A percentile compares a stretch with the other conserved stretches of the same genome.
Evolutionary conservation across 768 basidiomycete species (phyloP).

Genomic region (Chalciporus pseudorubinellus): DNA sequence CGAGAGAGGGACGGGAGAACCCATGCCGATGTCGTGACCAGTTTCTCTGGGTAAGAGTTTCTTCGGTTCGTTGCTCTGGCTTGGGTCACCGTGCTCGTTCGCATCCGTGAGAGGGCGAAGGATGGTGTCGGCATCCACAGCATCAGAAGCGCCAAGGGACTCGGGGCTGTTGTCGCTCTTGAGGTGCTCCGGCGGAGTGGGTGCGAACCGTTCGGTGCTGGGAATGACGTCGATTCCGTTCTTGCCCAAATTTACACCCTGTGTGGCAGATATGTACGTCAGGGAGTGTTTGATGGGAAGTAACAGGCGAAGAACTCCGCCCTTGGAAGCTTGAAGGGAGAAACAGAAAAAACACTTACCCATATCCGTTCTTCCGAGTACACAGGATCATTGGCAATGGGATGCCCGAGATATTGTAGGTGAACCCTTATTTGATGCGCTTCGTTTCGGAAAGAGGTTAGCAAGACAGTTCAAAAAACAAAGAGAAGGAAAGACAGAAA

Average conservation of each 20-base stretch:
- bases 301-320: background rate
- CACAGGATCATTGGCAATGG: slow-evolving; percentile 94
- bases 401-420: slow-evolving; percentile 88
- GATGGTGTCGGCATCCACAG: slow-evolving; percentile 3
- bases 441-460: slow-evolving; percentile 30
- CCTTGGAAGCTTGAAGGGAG: background rate
- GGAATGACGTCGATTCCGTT: slow-evolving; percentile 80
- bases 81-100: background rate
- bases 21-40: slow-evolving; percentile 84
- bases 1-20: slow-evolving; percentile 78
- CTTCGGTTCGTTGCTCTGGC: slow-evolving; percentile 27
- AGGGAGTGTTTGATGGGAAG: background rate
- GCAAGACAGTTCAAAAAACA: background rate
- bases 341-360: slow-evolving; percentile 45
- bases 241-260: slow-evolving; percentile 74
- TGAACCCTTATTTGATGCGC: slow-evolving; percentile 98
- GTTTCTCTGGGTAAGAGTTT: slow-evolving; percentile 77
- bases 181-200: slow-evolving; percentile 47
- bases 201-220: slow-evolving; percentile 60
- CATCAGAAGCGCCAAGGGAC: slow-evolving; percentile 25
- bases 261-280: background rate
- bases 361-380: slow-evolving; percentile 81
- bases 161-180: slow-evolving; percentile 46
- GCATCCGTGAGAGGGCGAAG: background rate
- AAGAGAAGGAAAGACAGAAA: background rate